phyloP scores from a whole-genome alignment of 257 asterid species.

The Oldenlandia corymbosa region DNA sequence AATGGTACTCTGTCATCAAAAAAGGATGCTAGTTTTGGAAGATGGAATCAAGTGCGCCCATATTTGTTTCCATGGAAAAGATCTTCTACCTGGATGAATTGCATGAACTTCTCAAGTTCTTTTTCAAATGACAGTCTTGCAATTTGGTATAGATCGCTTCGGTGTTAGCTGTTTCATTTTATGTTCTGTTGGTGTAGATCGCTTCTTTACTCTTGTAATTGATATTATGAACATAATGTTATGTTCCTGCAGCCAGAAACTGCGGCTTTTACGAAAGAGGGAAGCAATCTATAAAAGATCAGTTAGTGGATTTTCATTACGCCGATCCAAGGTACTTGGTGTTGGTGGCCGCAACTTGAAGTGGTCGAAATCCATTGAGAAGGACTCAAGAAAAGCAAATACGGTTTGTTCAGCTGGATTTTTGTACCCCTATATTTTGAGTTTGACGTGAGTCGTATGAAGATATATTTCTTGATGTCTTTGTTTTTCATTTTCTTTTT shows the following conservation, averaged over 20 bases:
- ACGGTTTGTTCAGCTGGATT: slow-evolving; percentile 56
- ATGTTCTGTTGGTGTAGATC: neutral
- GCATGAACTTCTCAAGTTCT: slow-evolving; percentile 35
- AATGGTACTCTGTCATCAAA: slow-evolving; percentile 41
- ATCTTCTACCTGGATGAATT: slow-evolving; percentile 50
- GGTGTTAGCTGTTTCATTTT: slow-evolving; percentile 14
- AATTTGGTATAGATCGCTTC: slow-evolving; percentile 44
- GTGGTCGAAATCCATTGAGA: slow-evolving; percentile 97
- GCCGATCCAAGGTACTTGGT: slow-evolving; percentile 67
- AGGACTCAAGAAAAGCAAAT: slow-evolving; percentile 58
- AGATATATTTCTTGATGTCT: neutral
- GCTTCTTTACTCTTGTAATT: neutral
- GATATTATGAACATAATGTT: slow-evolving; percentile 5
- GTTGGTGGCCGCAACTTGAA: slow-evolving; percentile 75
- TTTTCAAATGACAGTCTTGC: slow-evolving; percentile 32
- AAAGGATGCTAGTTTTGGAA: slow-evolving; percentile 34
- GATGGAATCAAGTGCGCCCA: slow-evolving; percentile 48
- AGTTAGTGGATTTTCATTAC: slow-evolving; percentile 71
- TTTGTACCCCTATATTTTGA: slow-evolving; percentile 2
- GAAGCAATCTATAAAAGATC: slow-evolving; percentile 84
- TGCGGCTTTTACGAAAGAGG: slow-evolving; percentile 61
- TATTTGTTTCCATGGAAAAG: slow-evolving; percentile 62
- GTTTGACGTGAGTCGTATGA: neutral
- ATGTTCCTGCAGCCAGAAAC: slow-evolving; percentile 52
- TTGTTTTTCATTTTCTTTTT: no score